Evolutionary conservation across 768 basidiomycete species (phyloP).

Genomic region (Suillus brevipes): DNA sequence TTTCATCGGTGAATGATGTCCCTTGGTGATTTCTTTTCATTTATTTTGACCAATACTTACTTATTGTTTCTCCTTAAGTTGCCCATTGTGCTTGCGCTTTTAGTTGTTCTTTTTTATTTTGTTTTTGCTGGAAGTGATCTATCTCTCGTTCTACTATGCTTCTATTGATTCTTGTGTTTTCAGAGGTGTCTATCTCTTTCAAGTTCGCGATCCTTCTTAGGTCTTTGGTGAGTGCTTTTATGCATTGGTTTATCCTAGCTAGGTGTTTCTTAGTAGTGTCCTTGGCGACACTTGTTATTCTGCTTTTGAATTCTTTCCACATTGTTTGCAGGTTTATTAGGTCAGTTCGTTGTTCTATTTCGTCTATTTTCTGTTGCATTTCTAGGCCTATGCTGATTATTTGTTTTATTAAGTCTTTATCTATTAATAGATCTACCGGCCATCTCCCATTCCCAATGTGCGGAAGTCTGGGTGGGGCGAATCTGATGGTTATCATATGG

Average conservation of each 20-base stretch:
- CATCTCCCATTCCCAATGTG: background rate
- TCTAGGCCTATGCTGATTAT: background rate
- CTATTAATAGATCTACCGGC: background rate
- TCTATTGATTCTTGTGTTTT: background rate
- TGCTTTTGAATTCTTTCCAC: background rate
- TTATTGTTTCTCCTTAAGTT: background rate
- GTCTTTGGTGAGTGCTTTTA: background rate
- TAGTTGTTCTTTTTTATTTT: background rate
- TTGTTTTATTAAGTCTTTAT: background rate
- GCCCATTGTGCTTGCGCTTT: background rate
- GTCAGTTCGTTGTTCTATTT: too few species aligned
- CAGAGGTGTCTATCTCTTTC: background rate
- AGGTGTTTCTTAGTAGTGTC: background rate
- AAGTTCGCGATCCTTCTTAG: rapidly evolving
- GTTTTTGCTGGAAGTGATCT: background rate
- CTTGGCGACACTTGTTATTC: rapidly evolving
- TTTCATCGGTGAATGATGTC: background rate
- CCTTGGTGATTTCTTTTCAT: background rate
- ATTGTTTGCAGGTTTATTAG: too few species aligned
- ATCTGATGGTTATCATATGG: background rate
- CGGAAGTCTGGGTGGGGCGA: background rate
- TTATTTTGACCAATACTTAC: background rate
- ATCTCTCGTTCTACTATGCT: background rate
- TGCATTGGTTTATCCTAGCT: background rate
- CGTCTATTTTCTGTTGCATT: background rate